Percentiles rank a stretch among this genome's conserved stretches.
Conservation (phyloP, 768 basidiomycete genomes). For the Strobilomyces dryophilus region DNA sequence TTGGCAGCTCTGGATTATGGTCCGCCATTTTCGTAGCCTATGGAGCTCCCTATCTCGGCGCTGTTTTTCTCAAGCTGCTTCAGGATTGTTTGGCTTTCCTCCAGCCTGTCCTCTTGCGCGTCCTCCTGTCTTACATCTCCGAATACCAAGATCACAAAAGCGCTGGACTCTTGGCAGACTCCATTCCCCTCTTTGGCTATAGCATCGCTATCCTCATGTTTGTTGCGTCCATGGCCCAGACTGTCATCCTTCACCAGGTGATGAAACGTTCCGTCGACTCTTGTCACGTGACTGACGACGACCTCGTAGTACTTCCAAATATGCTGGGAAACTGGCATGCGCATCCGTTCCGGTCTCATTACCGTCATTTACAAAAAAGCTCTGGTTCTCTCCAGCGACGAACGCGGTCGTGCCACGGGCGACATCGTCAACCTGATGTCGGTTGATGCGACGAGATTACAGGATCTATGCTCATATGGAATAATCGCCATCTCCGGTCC, state of each 20-base stretch:
- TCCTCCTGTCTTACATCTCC: conserved; percentile 78
- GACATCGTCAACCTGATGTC: conserved; percentile 96
- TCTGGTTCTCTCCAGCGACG: conserved; percentile 81
- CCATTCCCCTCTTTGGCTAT: conserved; percentile 62
- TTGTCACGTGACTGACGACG: not conserved
- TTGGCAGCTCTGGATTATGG: conserved; percentile 57
- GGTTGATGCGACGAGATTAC: conserved; percentile 75
- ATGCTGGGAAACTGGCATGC: conserved; percentile 84
- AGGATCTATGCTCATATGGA: conserved; percentile 79
- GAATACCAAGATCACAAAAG: conserved; percentile 56
- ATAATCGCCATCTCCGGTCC: conserved; percentile 84
- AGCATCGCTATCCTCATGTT: conserved; percentile 80
- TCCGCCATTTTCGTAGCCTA: conserved; percentile 73
- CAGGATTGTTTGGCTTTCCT: conserved; percentile 81
- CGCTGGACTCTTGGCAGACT: conserved; percentile 20
- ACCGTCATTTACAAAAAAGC: conserved; percentile 84
- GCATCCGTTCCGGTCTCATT: conserved; percentile 87
- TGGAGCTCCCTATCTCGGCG: conserved; percentile 67
- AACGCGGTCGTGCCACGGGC: conserved; percentile 75
- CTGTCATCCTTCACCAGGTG: conserved; percentile 76
- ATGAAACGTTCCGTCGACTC: not conserved
- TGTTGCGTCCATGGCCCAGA: conserved; percentile 70
- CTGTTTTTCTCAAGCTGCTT: conserved; percentile 61
- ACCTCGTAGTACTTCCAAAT: conserved; percentile 75
- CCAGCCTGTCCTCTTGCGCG: conserved; percentile 83